Percentiles rank a stretch among this genome's conserved stretches.
Conservation (phyloP, 2,329 filamentous ascomycete species). For the Didymella lethalis region DNA sequence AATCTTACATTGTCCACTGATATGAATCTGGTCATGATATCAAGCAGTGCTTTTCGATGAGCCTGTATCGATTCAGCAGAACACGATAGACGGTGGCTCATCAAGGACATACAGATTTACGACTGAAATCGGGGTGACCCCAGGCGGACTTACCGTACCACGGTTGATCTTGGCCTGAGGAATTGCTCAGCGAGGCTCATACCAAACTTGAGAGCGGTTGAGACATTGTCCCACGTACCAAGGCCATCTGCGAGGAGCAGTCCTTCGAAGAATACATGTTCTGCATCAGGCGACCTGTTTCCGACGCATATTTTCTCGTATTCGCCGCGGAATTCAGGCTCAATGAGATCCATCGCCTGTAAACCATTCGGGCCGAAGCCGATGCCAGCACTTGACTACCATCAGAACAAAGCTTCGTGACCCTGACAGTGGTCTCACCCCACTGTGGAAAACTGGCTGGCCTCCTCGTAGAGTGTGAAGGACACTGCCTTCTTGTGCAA, state of each 20-base stretch:
- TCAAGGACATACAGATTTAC: constrained; percentile 4
- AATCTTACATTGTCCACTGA: constrained; percentile 36
- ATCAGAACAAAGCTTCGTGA: neutral
- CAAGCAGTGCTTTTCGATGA: constrained; percentile 54
- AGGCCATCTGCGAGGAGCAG: constrained; percentile 53
- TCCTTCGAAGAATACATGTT: constrained; percentile 54
- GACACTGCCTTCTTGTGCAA: constrained; percentile 32
- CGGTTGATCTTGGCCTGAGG: constrained; percentile 10
- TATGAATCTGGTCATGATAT: constrained; percentile 59
- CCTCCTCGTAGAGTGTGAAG: constrained; percentile 42
- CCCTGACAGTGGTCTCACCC: constrained; percentile 16
- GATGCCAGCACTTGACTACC: constrained; percentile 30
- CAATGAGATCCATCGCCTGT: constrained; percentile 54
- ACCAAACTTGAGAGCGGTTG: neutral
- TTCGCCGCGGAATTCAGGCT: constrained; percentile 47
- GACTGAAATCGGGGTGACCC: constrained; percentile 10
- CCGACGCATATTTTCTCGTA: constrained; percentile 53
- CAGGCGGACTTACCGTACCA: constrained; percentile 21
- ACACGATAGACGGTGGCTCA: no score
- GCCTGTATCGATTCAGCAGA: constrained; percentile 27
- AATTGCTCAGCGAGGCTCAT: neutral
- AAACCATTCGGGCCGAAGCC: constrained; percentile 54
- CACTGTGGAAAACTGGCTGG: constrained; percentile 32
- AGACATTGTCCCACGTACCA: constrained; percentile 40
- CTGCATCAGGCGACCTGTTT: constrained; percentile 50